Base-by-base conservation (phyloP, 768 basidiomycete genomes). In the Tulasnella sp. region DNA sequence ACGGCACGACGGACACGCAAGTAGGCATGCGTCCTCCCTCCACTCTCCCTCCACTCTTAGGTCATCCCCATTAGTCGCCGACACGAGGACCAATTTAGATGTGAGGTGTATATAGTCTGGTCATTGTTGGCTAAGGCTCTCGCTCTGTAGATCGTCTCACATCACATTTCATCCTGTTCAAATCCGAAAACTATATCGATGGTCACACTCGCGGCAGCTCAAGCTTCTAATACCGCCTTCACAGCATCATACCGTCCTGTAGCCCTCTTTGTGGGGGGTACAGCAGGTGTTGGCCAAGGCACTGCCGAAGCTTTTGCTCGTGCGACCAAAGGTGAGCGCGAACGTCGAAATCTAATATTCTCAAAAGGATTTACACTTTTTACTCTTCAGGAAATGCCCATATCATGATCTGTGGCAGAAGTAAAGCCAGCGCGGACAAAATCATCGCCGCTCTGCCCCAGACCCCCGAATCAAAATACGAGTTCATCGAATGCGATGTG, bases 401-500 rank as follows among this genome's bases (percentile, higher is more conserved):
- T 53, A 63, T 66, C 29, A 29, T 65, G 15, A 62, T 66, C 24
- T 27, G 57, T 9, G 66, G 65, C 2, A 57, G 65, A 24, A 64
- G 59, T 51, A 41, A 64, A 24, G 53, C n/a, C 1, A 44, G 60
- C 45, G 66, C 66, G 2, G 61, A 65, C 1, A 15, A 59, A 24
- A 62, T 66, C 25, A 61, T 66, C 34, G 52, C 65, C 1, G 43
- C 63, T 8, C 45, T 66, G 19, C 63, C 60, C 2, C 34, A 62
- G 38, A 56, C 63, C 5, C 10, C 24, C 1, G 31, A 19, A 12
- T 63, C 61, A 31, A 64, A 59, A 19, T 73, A 69, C 62, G 69
- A 70, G 49, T 70, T 70, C 31, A 61, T 70, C 2, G 27, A 59
- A 49, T 69, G 68, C 61, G 67, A 70, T 49, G 64, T 60, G n/a